A percentile compares a stretch with the other conserved stretches of the same genome.
Conservation (phyloP, 2,329 filamentous ascomycete genomes). For the Capronia coronata region DNA sequence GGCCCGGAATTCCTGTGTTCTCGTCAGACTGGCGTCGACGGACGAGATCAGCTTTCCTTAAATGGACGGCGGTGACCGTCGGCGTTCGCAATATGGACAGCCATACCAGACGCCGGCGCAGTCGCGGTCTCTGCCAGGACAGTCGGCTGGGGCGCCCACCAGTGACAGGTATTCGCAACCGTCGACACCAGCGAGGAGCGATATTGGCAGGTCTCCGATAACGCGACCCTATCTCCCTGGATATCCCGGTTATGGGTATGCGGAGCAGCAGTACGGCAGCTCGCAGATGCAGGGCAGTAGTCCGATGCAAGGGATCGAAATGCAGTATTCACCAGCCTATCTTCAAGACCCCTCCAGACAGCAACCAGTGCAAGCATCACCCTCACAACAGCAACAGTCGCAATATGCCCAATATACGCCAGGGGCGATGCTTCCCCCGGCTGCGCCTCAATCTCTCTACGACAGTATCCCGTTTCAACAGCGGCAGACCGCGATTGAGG, state of each 20-base stretch:
- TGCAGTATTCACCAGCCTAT: conserved; percentile 64
- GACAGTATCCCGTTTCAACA: conserved; percentile 68
- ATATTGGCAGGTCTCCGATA: conserved; percentile 33
- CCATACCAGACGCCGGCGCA: conserved; percentile 50
- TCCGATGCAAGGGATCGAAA: conserved; percentile 46
- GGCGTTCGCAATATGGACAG: conserved; percentile 68
- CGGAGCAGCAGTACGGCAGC: conserved; percentile 50
- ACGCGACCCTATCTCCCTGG: conserved; percentile 35
- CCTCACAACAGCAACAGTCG: conserved; percentile 50
- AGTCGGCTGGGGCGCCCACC: conserved; percentile 37
- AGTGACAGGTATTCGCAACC: conserved; percentile 46
- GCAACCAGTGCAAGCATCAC: conserved; percentile 30
- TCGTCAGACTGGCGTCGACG: conserved; percentile 24
- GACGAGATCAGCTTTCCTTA: conserved; percentile 30
- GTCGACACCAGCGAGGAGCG: conserved; percentile 33
- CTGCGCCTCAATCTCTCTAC: conserved; percentile 58
- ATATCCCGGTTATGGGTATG: conserved; percentile 49
- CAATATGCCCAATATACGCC: conserved; percentile 51
- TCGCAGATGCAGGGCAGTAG: conserved; percentile 45
- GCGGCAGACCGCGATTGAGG: conserved; percentile 68
- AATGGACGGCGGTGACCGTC: conserved; percentile 73
- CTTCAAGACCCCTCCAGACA: conserved; percentile 40
- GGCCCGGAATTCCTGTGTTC: background rate
- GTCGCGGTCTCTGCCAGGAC: conserved; percentile 24
- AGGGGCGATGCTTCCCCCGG: conserved; percentile 61